phyloP scores from a whole-genome alignment of 2,329 filamentous ascomycete genomes.

The Anthostomella pinea region DNA sequence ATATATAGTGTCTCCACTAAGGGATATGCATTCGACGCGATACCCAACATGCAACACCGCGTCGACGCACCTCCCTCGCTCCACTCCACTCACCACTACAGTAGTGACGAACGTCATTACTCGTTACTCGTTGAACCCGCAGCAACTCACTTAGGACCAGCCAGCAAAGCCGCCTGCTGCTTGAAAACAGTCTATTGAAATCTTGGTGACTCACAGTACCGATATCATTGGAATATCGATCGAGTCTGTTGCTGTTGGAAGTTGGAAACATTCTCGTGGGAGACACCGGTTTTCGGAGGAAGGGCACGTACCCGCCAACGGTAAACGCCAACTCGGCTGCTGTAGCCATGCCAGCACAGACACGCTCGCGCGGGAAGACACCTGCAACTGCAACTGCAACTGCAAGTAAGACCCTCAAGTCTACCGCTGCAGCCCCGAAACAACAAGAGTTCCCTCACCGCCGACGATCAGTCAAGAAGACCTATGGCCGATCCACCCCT shows the following conservation, averaged over 20 bases:
- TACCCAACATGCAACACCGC: conserved; percentile 6
- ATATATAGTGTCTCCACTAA: conserved; percentile 16
- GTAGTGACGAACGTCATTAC: conserved; percentile 18
- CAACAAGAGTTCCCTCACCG: conserved; percentile 26
- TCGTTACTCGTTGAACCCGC: background rate
- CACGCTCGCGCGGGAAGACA: conserved; percentile 19
- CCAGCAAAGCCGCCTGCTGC: background rate
- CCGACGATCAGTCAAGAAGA: conserved; percentile 21
- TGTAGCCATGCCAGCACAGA: conserved; percentile 24
- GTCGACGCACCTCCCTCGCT: conserved; percentile 6
- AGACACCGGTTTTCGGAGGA: too few relatives aligned
- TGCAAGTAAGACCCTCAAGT: conserved; percentile 24
- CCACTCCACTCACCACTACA: too few relatives aligned
- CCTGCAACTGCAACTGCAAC: conserved; percentile 10
- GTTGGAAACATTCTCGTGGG: background rate
- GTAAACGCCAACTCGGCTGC: conserved; percentile 1
- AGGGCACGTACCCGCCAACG: too few relatives aligned
- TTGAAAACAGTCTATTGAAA: background rate
- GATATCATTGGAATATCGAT: background rate
- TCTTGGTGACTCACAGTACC: background rate
- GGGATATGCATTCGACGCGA: conserved; percentile 31
- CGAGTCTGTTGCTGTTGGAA: background rate
- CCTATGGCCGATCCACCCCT: conserved; percentile 23
- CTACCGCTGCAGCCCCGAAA: conserved; percentile 24
- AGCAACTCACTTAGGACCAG: background rate